Evolutionary conservation across 352 stramenopile species (phyloP), one percentile per base, ranked within the genome.

Genomic region (Phytopythium litorale): DNA sequence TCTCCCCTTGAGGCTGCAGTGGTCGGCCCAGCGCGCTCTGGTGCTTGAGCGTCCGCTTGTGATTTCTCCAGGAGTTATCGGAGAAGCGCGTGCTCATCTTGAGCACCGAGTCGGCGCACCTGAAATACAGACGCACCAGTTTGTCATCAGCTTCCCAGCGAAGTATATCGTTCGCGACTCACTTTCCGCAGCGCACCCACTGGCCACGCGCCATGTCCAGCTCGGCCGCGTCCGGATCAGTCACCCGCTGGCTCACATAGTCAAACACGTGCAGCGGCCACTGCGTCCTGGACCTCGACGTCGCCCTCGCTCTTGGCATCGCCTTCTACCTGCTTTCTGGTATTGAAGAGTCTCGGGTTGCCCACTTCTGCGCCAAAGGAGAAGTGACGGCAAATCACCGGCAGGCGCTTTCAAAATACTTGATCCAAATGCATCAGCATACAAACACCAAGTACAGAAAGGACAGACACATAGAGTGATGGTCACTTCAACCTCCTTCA

Each of bases 171-270:
- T 45, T n/a, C 30, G 53, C 33, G 42, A 21, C 37, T 7, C 67
- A 78, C 76, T 67, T 77, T 52, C 72, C 66, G 59, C 81, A 91
- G 37, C 71, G 73, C 32, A 91, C 71, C 79, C 81, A 91, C 48
- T 32, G 30, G 6, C 79, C 79, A 42, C 45, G 57, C 1, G 60
- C 56, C 19, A 88, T 53, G 60, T 91, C 81, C 46, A 91, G 56
- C 19, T 73, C 73, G 0, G 51, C 71, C 49, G 72, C 67, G 2
- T 70, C 72, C 13, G 53, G 46, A 51, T 89, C 78, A 0, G 66
- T 70, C 56, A 91, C 76, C 19, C 45, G 35, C n/a, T 62, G 59
- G 28, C 12, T 48, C 32, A 66, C 65, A 55, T 85, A 85, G 69
- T 91, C 76, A 64, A 84, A 91, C 46, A 89, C 35, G 11, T 75